Percentiles rank a stretch among this genome's conserved stretches.
These are phyloP conservation scores for Phaeoacremonium minimum DNA, from an alignment of 2,329 filamentous ascomycete genomes.

Conservation along the genomic window DNA sequence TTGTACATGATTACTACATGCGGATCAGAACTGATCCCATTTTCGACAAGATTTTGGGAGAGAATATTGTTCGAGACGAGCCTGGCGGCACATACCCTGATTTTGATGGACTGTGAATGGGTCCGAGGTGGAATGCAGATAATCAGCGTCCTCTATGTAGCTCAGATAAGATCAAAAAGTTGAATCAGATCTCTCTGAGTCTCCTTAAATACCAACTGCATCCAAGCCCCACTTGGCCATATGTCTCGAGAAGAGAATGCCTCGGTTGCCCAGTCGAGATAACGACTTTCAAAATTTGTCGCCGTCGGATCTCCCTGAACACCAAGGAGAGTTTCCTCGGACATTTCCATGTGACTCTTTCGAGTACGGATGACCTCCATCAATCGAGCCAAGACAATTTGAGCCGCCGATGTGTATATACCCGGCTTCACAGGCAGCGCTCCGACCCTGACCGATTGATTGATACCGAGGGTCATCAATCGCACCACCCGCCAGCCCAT, in stretches of 20 bases:
- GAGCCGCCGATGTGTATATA: constrained; percentile 3
- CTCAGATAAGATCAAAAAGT: too few species aligned
- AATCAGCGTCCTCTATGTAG: too few species aligned
- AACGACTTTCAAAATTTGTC: constrained; percentile 4
- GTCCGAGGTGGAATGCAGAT: too few species aligned
- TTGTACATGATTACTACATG: constrained; percentile 14
- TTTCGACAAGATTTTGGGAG: constrained; percentile 9
- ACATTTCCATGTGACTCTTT: not conserved
- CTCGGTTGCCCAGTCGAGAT: constrained; percentile 6
- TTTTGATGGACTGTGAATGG: constrained; percentile 5
- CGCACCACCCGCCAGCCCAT: constrained; percentile 10
- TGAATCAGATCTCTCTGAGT: not conserved
- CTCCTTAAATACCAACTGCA: constrained; percentile 7
- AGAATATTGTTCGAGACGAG: constrained; percentile 8
- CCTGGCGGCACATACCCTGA: constrained; percentile 9
- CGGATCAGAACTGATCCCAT: constrained; percentile 11
- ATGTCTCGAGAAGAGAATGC: constrained; percentile 6
- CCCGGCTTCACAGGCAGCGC: constrained; percentile 1
- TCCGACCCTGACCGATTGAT: constrained; percentile 3
- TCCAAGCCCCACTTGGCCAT: constrained; percentile 7
- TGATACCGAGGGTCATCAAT: constrained; percentile 5
- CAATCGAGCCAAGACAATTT: constrained; percentile 3
- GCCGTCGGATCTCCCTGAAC: not conserved
- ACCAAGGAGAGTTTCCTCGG: not conserved
- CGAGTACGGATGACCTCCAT: constrained; percentile 2